A percentile compares a stretch with the other conserved stretches of the same genome.
These are phyloP conservation scores for Chaetomiaceae sp. DNA, from an alignment of 2,329 filamentous ascomycete species.

Conservation along the genomic window DNA sequence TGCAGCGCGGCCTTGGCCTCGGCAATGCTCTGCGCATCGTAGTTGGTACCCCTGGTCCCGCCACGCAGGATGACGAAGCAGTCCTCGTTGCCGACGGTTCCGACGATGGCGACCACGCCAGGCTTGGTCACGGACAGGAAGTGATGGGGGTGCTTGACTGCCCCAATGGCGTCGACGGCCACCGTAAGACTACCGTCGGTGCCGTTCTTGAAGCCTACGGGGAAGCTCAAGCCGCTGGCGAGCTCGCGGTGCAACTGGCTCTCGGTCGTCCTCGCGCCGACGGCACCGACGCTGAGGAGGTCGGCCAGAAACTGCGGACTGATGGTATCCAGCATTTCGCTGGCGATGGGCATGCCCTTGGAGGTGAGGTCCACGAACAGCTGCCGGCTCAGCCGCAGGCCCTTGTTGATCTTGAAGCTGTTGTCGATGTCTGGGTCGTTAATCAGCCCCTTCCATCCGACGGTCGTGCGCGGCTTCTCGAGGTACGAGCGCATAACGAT, in stretches of 20 bases:
- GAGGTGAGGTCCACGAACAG: conserved; percentile 88
- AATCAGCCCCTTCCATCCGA: conserved; percentile 98
- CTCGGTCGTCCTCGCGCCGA: conserved; percentile 95
- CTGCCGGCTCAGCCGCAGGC: conserved; percentile 75
- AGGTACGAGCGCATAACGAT: conserved; percentile 98
- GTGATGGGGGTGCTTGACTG: conserved; percentile 86
- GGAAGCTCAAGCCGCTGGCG: conserved; percentile 90
- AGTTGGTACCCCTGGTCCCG: conserved; percentile 91
- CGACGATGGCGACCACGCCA: conserved; percentile 88
- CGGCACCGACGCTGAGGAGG: conserved; percentile 81
- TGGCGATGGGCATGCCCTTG: conserved; percentile 92
- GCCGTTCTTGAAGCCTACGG: conserved; percentile 98
- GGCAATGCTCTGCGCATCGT: conserved; percentile 75
- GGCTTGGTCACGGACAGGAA: conserved; percentile 98
- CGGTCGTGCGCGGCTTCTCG: conserved; percentile 95
- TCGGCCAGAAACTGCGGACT: conserved; percentile 96
- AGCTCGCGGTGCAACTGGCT: conserved; percentile 92
- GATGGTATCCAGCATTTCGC: conserved; percentile 97
- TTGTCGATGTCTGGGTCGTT: conserved; percentile 98
- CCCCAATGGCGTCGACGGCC: conserved; percentile 91
- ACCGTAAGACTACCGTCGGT: conserved; percentile 87
- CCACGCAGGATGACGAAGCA: conserved; percentile 95
- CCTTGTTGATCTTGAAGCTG: conserved; percentile 99
- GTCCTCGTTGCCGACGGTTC: conserved; percentile 90
- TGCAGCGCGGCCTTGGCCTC: conserved; percentile 73